A percentile compares a stretch with the other conserved stretches of the same genome.
Evolutionary conservation across 2,329 filamentous ascomycete species (phyloP).

Genomic region (Pyricularia pennisetigena): DNA sequence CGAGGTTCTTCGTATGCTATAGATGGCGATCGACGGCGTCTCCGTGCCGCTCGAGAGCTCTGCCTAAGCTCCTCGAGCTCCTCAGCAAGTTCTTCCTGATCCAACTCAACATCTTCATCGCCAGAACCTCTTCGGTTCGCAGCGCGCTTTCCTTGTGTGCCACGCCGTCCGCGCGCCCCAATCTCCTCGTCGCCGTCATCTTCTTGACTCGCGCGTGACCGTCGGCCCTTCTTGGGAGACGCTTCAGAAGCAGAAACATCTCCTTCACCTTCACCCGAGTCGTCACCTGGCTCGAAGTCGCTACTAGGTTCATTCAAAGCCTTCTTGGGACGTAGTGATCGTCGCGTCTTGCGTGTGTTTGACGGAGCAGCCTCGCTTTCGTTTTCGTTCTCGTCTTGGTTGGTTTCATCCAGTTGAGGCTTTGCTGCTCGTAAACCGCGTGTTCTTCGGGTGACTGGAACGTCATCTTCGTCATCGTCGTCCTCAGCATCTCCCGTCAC

Average conservation of each 20-base stretch:
- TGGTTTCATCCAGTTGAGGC: slow-evolving; percentile 18
- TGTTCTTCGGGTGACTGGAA: slow-evolving; percentile 36
- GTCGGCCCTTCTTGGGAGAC: slow-evolving; percentile 11
- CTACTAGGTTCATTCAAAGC: slow-evolving; percentile 44
- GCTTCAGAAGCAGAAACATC: slow-evolving; percentile 21
- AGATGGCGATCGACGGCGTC: slow-evolving; percentile 41
- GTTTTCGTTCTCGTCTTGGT: slow-evolving; percentile 18
- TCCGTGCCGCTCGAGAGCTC: slow-evolving; percentile 37
- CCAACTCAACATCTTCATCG: slow-evolving; percentile 48
- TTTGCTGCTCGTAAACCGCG: background rate
- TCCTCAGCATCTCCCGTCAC: slow-evolving; percentile 13
- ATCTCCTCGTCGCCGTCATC: slow-evolving; percentile 34
- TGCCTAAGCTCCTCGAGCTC: slow-evolving; percentile 53
- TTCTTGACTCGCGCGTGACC: slow-evolving; percentile 24
- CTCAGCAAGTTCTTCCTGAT: slow-evolving; percentile 55
- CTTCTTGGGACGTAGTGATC: slow-evolving; percentile 33
- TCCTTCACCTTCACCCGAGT: slow-evolving; percentile 44
- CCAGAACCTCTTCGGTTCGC: slow-evolving; percentile 23
- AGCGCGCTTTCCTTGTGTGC: slow-evolving; percentile 12
- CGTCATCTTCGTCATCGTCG: slow-evolving; percentile 23
- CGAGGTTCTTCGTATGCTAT: slow-evolving; percentile 44
- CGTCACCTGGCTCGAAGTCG: slow-evolving; percentile 51
- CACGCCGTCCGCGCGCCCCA: slow-evolving; percentile 38
- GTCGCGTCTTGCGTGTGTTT: slow-evolving; percentile 37
- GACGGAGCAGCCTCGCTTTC: slow-evolving; percentile 13